Base-by-base conservation (phyloP, 2,329 filamentous ascomycete species). In the Pyrenochaeta sp. region DNA sequence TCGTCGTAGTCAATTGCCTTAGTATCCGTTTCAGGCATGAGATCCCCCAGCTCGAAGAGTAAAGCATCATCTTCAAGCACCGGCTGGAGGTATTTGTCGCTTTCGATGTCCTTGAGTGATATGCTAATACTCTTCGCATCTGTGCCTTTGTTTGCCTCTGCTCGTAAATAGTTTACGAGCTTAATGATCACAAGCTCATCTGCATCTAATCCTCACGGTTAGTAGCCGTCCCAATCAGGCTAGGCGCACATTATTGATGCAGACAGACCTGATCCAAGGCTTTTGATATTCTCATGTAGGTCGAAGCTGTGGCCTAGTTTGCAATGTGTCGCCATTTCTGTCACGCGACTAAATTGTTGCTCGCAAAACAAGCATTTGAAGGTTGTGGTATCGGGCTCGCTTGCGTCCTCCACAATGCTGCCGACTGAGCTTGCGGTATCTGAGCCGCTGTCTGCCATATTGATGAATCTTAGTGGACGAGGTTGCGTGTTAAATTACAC, bases 21-120 rank as follows among this genome's bases (percentile, higher is more conserved):
- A 11, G 58, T 54, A 33, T 72, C 66, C 7, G 51, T 47, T 14
- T 67, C 66, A 4, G 64, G 67, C 66, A 72, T 71, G 17, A 96
- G 80, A 58, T 97, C 95, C 60, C 96, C 94, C 17, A 99, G 81
- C 50, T 86, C 90, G 71, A 96, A 92, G 29, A 99, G 85, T 47
- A 98, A 80, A 3, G 93, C 90, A 73, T 99, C 95, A 63, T 97
- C 92, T 53, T 95, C 89, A 7, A 99, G 78, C 3, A 92, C 88
- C 0, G 95, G 95, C 70, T 90, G 90, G 53, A 99, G 81, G 69
- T 88, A 96, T 60, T 84, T 83, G 60, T 98, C 94, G 56, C 92
- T 86, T n/a, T 87, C 82, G 58, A 97, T 81, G 2, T 81, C 78
- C 31, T 79, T 79, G 2, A 85, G 81, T 52, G 91, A 87, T 37